These are phyloP conservation scores for Diutina catenulata DNA, from an alignment of 1,139 yeast genomes.

Conservation along the genomic window DNA sequence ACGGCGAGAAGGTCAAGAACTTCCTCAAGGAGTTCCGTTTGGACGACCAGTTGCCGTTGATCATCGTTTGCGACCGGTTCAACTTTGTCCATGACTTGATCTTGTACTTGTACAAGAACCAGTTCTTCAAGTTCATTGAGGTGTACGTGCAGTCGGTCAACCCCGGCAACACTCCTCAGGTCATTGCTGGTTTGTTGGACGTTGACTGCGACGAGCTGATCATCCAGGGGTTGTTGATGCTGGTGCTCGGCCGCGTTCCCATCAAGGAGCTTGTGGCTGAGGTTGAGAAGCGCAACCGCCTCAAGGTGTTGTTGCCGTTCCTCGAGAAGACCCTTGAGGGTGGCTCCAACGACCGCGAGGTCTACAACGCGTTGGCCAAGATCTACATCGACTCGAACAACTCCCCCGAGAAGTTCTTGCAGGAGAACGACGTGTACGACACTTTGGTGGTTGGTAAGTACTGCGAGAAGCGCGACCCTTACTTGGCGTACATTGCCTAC, in stretches of 20 bases:
- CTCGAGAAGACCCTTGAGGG: constrained; percentile 80
- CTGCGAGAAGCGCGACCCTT: constrained; percentile 99
- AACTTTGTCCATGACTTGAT: constrained; percentile 89
- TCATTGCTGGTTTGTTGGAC: constrained; percentile 88
- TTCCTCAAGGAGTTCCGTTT: constrained; percentile 88
- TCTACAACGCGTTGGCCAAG: constrained; percentile 90
- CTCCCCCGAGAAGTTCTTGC: constrained; percentile 92
- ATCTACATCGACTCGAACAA: constrained; percentile 96
- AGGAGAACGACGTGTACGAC: constrained; percentile 82
- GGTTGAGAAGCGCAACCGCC: constrained; percentile 92
- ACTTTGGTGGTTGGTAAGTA: constrained; percentile 92
- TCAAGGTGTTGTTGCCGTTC: constrained; percentile 84
- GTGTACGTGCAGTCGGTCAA: constrained; percentile 96
- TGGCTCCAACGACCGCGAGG: constrained; percentile 86
- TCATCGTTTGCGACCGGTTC: constrained; percentile 91
- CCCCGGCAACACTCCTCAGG: constrained; percentile 92
- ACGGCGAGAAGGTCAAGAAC: constrained; percentile 95
- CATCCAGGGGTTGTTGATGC: constrained; percentile 67
- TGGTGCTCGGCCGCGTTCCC: constrained; percentile 93
- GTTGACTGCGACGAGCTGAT: constrained; percentile 93
- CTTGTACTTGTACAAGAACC: constrained; percentile 86
- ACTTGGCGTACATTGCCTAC: constrained; percentile 92
- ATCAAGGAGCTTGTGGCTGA: constrained; percentile 80
- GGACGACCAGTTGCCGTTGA: constrained; percentile 92
- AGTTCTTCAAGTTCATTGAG: constrained; percentile 90